These are phyloP conservation scores for Penicillium paradoxum DNA, from an alignment of 495 filamentous ascomycete species.

Conservation along the genomic window DNA sequence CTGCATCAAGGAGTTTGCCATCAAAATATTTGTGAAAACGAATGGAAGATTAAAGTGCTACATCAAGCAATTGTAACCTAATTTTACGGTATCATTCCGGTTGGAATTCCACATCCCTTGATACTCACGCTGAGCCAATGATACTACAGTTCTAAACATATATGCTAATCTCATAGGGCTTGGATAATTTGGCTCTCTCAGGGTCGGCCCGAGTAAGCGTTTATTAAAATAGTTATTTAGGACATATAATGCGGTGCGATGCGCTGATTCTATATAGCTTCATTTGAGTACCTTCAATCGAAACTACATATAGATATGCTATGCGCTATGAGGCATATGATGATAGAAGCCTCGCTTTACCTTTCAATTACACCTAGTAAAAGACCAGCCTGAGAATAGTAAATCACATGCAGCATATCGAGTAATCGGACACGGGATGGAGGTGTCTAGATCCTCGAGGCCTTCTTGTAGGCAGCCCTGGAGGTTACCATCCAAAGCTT, in stretches of 20 bases:
- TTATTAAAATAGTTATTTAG: neutral
- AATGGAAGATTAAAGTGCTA: neutral
- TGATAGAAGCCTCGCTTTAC: neutral
- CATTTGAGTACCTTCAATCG: neutral
- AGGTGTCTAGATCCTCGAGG: neutral
- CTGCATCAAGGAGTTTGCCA: neutral
- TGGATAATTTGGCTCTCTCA: neutral
- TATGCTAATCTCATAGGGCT: neutral
- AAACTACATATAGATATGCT: too few relatives aligned
- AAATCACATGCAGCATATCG: neutral
- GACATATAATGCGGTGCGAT: too few relatives aligned
- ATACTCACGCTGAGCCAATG: neutral
- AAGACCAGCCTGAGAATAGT: neutral
- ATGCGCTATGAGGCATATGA: too few relatives aligned
- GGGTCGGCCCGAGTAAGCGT: neutral
- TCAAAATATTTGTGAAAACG: neutral
- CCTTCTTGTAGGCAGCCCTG: neutral
- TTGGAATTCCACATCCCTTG: slow-evolving; percentile 1
- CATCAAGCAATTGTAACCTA: neutral
- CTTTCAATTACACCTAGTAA: too few relatives aligned
- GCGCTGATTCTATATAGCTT: too few relatives aligned
- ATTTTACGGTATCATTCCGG: slow-evolving; percentile 1
- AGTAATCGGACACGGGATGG: neutral
- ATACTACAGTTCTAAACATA: neutral
- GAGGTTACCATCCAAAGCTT: neutral